These are phyloP conservation scores for Canariomyces notabilis DNA, from an alignment of 2,329 filamentous ascomycete species.

Conservation along the genomic window DNA sequence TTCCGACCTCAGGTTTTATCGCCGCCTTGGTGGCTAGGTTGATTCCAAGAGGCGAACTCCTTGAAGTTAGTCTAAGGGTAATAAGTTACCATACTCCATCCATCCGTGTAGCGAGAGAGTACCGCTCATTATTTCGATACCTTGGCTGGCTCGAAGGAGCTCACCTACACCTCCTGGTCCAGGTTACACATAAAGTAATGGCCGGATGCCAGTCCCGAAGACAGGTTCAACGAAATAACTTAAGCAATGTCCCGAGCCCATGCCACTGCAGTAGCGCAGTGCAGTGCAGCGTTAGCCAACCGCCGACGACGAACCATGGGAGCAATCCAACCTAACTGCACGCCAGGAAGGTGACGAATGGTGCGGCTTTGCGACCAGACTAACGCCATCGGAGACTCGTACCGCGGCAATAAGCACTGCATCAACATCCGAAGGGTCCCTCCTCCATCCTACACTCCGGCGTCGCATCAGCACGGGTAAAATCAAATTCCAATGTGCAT, in stretches of 20 bases:
- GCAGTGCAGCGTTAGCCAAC: background rate
- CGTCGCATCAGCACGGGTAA: background rate
- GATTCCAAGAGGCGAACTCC: too few relatives aligned
- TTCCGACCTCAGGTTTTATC: too few relatives aligned
- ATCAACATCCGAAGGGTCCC: background rate
- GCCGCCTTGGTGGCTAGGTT: too few relatives aligned
- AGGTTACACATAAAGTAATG: too few relatives aligned
- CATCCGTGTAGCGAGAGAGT: too few relatives aligned
- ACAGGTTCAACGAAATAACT: too few relatives aligned
- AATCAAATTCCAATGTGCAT: background rate
- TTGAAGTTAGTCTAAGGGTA: too few relatives aligned
- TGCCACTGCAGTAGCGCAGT: background rate
- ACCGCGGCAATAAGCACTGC: background rate
- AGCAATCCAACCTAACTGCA: background rate
- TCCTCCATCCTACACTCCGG: background rate
- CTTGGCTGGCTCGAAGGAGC: background rate
- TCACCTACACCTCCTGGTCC: background rate
- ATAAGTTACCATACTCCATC: too few relatives aligned
- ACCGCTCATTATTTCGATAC: too few relatives aligned
- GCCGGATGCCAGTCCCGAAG: too few relatives aligned
- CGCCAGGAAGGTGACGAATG: background rate
- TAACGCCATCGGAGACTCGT: background rate
- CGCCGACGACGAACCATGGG: background rate
- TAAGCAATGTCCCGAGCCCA: background rate
- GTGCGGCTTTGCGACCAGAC: background rate